phyloP scores from a whole-genome alignment of 768 basidiomycete species.

The Pulveroboletus sp. region DNA sequence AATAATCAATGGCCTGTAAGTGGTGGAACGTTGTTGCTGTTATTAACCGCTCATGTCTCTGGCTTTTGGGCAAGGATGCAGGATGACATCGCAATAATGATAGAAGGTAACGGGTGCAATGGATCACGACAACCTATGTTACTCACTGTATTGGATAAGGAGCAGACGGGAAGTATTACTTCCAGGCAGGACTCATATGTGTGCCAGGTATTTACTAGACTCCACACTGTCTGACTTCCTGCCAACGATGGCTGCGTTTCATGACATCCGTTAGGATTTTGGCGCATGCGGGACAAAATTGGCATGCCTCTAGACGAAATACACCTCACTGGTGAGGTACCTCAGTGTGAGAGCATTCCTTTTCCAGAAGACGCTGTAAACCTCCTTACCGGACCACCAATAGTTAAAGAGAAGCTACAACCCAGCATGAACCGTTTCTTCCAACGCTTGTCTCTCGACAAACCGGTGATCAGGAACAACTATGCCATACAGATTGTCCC shows the following conservation, averaged over 20 bases:
- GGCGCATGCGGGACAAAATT: constrained; percentile 79
- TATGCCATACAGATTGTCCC: constrained; percentile 46
- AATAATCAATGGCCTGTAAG: constrained; percentile 59
- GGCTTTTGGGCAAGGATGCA: constrained; percentile 37
- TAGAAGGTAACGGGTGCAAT: constrained; percentile 41
- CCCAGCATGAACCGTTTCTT: constrained; percentile 68
- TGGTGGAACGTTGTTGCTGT: constrained; percentile 2
- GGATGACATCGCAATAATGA: constrained; percentile 58
- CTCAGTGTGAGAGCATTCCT: constrained; percentile 51
- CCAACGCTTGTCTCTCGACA: constrained; percentile 57
- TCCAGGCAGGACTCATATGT: constrained; percentile 70
- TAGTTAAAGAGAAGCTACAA: constrained; percentile 62
- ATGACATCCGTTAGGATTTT: constrained; percentile 46
- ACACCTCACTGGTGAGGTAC: constrained; percentile 60
- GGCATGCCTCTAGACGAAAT: constrained; percentile 71
- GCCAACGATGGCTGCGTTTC: neutral
- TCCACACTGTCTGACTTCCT: neutral
- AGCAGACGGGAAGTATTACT: constrained; percentile 64
- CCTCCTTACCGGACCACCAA: constrained; percentile 2
- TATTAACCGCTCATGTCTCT: neutral
- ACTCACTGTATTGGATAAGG: constrained; percentile 35
- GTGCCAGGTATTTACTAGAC: constrained; percentile 47
- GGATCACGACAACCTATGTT: neutral
- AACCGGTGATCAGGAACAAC: constrained; percentile 72
- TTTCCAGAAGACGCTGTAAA: neutral